phyloP scores from a whole-genome alignment of 2,329 filamentous ascomycete species.

The Penicillium sp. region DNA sequence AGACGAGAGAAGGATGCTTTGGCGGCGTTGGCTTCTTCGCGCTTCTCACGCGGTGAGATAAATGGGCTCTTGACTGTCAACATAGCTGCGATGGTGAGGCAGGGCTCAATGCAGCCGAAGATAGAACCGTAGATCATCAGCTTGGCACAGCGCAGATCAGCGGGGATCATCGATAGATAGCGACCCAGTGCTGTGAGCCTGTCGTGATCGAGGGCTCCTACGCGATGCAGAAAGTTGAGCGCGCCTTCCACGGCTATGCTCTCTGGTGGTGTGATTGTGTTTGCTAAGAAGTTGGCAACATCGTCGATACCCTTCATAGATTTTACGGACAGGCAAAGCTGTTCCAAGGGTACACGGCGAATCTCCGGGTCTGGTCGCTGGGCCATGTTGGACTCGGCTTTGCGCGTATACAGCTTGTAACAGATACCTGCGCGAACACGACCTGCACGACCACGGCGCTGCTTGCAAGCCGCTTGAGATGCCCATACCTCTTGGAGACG shows the following conservation, averaged over 20 bases:
- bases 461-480: slow-evolving; percentile 89
- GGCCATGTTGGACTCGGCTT: slow-evolving; percentile 80
- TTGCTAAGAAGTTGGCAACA: slow-evolving; percentile 76
- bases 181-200: slow-evolving; percentile 87
- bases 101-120: slow-evolving; percentile 88
- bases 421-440: slow-evolving; percentile 88
- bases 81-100: slow-evolving; percentile 85
- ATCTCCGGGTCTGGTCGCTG: slow-evolving; percentile 93
- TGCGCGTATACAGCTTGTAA: slow-evolving; percentile 92
- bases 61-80: slow-evolving; percentile 90
- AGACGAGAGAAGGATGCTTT: slow-evolving; percentile 68
- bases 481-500: slow-evolving; percentile 95
- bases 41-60: slow-evolving; percentile 76
- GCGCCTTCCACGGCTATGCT: slow-evolving; percentile 84
- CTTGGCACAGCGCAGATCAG: slow-evolving; percentile 89
- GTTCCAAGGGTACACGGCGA: slow-evolving; percentile 85
- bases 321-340: slow-evolving; percentile 89
- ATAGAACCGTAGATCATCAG: slow-evolving; percentile 93
- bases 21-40: slow-evolving; percentile 78
- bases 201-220: slow-evolving; percentile 85
- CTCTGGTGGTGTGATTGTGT: slow-evolving; percentile 86
- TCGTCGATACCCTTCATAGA: slow-evolving; percentile 85
- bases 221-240: slow-evolving; percentile 73
- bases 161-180: slow-evolving; percentile 92
- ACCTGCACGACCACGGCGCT: slow-evolving; percentile 88